Evolutionary conservation across 352 stramenopile species (phyloP), one percentile per base, ranked within the genome.

Genomic region (Phytophthora podocarpi): DNA sequence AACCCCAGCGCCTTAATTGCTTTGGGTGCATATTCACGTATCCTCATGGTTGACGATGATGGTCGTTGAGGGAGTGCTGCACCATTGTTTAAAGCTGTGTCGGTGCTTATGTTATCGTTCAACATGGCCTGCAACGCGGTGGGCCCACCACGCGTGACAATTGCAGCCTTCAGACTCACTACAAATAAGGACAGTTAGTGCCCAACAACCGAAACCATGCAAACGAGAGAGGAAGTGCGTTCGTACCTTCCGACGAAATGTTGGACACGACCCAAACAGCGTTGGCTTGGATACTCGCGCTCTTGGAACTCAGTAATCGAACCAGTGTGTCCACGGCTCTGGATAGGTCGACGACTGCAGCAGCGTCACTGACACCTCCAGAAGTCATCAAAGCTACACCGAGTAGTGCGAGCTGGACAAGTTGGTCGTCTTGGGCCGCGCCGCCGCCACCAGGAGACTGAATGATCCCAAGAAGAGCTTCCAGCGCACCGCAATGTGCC

Each of bases 261-360:
- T 93, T 93, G 11, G 82, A 90, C 16, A 93, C 67, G 2, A 93
- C 76, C 85, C 85, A 91, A 2, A 91, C 85, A 13, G 78, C 75
- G 43, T 90, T 89, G 20, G 85, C 80, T 49, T 91, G 80, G 7
- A 91, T 74, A 30, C 72, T 78, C 4, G 65, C 40, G 30, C 77
- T 87, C 51, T 72, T 82, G 24, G 80, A 84, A 26, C 47, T 68
- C 37, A 93, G 43, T 10, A 90, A 63, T 1, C 30, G 31, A 1
- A 93, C 48, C 18, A 93, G 34, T 4, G 61, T 65, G 21, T 78
- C 68, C 9, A 91, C 36, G 20, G 67, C 63, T 10, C 50, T 36
- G 1, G 70, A 56, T 13, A 93, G 50, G 15, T 83, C 64, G 6
- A 72, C 58, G 8, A 59, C 50, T 42, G 64, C 64, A 36, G 51